Conservation (phyloP, 2,329 filamentous ascomycete species). For the Colletotrichum graminicola region DNA sequence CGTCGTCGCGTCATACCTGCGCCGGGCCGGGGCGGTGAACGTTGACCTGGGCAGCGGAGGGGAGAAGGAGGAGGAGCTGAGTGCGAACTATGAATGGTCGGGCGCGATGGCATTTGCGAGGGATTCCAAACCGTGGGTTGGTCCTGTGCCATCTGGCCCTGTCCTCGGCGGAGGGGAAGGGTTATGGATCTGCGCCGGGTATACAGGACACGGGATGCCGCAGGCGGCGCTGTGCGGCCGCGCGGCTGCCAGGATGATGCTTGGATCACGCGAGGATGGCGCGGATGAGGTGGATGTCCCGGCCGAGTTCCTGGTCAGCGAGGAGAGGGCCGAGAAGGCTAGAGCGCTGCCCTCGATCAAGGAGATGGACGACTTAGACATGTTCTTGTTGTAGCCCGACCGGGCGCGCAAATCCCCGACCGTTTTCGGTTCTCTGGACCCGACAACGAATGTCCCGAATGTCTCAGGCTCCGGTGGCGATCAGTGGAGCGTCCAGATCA, state of each 20-base stretch:
- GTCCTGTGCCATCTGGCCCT: conserved; percentile 65
- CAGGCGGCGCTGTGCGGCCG: conserved; percentile 76
- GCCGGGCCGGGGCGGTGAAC: conserved; percentile 55
- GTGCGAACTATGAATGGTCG: conserved; percentile 76
- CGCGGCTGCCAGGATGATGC: conserved; percentile 71
- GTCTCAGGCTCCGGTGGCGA: background rate
- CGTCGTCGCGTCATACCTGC: conserved; percentile 68
- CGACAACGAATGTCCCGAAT: background rate
- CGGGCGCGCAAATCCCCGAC: background rate
- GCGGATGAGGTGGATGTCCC: conserved; percentile 59
- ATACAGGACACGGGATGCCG: conserved; percentile 83
- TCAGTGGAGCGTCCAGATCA: background rate
- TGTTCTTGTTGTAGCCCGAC: conserved; percentile 34
- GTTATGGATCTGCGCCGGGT: conserved; percentile 74
- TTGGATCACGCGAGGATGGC: conserved; percentile 50
- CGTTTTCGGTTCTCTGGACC: background rate
- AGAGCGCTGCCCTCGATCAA: conserved; percentile 37
- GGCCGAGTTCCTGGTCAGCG: conserved; percentile 54
- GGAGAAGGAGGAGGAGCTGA: conserved; percentile 58
- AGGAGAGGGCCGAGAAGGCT: conserved; percentile 47
- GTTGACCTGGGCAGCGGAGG: conserved; percentile 56
- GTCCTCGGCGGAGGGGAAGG: conserved; percentile 63
- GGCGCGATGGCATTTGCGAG: conserved; percentile 83
- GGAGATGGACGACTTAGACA: conserved; percentile 40
- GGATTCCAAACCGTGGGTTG: conserved; percentile 79